Percentiles rank a stretch among this genome's conserved stretches.
phyloP scores from a whole-genome alignment of 2,329 filamentous ascomycete genomes.

The Cladophialophora chaetospira region DNA sequence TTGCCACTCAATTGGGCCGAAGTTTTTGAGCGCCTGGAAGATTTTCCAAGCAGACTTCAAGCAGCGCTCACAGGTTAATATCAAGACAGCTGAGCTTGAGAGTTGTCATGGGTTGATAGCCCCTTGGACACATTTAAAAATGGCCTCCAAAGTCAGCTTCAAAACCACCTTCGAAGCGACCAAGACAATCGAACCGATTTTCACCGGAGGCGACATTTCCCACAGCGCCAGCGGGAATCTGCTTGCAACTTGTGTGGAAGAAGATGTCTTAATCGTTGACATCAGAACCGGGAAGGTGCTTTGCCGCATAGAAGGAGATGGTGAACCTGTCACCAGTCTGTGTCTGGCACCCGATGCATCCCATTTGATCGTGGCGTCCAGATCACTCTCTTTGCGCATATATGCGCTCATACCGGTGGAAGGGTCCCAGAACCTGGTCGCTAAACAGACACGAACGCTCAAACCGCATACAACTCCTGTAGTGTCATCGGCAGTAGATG shows the following conservation, averaged over 20 bases:
- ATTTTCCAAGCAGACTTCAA: too few species aligned
- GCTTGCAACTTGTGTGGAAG: constrained; percentile 84
- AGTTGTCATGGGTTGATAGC: not conserved
- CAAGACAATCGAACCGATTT: constrained; percentile 86
- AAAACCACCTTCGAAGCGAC: constrained; percentile 81
- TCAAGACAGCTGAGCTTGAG: not conserved
- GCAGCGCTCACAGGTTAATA: too few species aligned
- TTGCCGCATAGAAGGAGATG: constrained; percentile 83
- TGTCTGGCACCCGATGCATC: constrained; percentile 81
- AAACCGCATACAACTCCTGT: constrained; percentile 92
- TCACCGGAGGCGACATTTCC: constrained; percentile 84
- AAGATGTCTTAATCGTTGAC: constrained; percentile 87
- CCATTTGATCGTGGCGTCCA: constrained; percentile 86
- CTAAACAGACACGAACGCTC: constrained; percentile 73
- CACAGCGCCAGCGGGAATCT: constrained; percentile 79
- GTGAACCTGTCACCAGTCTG: constrained; percentile 52
- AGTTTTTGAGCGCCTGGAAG: too few species aligned
- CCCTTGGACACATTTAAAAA: constrained; percentile 30
- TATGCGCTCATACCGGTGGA: constrained; percentile 68
- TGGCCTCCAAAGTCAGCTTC: constrained; percentile 58
- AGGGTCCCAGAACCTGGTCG: constrained; percentile 60
- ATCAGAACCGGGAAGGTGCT: constrained; percentile 79
- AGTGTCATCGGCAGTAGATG: constrained; percentile 79
- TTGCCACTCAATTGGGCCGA: too few species aligned
- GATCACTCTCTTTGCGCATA: constrained; percentile 94